Conservation (phyloP, 1,139 yeast genomes). For the Kodamaea suecica region DNA sequence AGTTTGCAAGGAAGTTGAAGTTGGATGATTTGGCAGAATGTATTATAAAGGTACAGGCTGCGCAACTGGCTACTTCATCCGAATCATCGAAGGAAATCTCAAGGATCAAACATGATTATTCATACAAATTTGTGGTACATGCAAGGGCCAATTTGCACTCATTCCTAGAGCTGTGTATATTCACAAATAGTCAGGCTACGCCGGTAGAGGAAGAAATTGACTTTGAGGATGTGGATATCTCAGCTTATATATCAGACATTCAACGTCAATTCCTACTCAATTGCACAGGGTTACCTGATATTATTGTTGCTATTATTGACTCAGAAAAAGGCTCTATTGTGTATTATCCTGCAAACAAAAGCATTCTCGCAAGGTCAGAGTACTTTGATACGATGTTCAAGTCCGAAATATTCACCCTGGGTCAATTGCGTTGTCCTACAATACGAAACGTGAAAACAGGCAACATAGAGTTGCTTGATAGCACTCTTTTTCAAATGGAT, state of each 20-base stretch:
- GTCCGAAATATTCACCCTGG: conserved; percentile 35
- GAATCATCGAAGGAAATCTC: conserved; percentile 26
- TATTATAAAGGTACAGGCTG: conserved; percentile 19
- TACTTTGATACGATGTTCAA: conserved; percentile 65
- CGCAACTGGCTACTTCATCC: neutral
- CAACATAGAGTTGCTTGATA: conserved; percentile 19
- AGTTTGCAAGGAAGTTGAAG: conserved; percentile 32
- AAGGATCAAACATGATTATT: conserved; percentile 43
- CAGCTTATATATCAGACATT: conserved; percentile 12
- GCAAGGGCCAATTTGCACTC: conserved; percentile 44
- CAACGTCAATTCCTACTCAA: conserved; percentile 20
- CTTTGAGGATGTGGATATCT: conserved; percentile 32
- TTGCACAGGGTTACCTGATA: conserved; percentile 42
- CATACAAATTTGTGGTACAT: conserved; percentile 41
- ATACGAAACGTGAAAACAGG: conserved; percentile 10
- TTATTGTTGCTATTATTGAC: conserved; percentile 41
- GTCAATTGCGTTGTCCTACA: conserved; percentile 20
- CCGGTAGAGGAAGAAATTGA: conserved; percentile 1
- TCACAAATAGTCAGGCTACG: conserved; percentile 1
- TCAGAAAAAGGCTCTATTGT: conserved; percentile 23
- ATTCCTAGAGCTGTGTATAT: neutral
- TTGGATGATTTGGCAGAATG: conserved; percentile 36
- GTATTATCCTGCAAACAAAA: conserved; percentile 61
- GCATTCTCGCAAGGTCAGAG: conserved; percentile 58
- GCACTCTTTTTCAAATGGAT: conserved; percentile 18